A percentile compares a stretch with the other conserved stretches of the same genome.
Conservation (phyloP, 2,329 filamentous ascomycete genomes). For the Dryadomyces sulphureus region DNA sequence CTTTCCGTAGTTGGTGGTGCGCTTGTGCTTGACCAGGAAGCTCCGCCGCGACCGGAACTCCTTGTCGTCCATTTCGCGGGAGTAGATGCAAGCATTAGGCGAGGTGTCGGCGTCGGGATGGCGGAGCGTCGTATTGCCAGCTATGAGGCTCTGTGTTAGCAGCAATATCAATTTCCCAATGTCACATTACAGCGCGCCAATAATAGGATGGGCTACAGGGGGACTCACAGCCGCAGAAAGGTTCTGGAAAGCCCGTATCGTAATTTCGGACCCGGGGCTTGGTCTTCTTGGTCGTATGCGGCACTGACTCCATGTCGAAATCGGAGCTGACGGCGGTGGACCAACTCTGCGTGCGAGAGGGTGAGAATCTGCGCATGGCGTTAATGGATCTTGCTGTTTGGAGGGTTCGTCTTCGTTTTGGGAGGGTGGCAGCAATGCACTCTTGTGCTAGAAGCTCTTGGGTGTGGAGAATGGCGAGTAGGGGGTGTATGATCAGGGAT, state of each 20-base stretch:
- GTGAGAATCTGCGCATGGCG: constrained; percentile 9
- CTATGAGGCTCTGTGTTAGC: constrained; percentile 11
- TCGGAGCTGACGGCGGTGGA: constrained; percentile 7
- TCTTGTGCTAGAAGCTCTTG: not conserved
- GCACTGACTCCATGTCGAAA: constrained; percentile 3
- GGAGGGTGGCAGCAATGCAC: not conserved
- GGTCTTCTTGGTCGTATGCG: not conserved
- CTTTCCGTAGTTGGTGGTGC: constrained; percentile 30
- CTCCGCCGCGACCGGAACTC: constrained; percentile 28
- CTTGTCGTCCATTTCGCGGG: constrained; percentile 33
- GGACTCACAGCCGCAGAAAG: constrained; percentile 30
- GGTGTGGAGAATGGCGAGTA: not conserved
- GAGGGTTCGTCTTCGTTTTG: not conserved
- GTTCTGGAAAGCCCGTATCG: constrained; percentile 37
- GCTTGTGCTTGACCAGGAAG: constrained; percentile 31
- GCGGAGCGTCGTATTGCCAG: constrained; percentile 43
- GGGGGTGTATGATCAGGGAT: not conserved
- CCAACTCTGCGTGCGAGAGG: constrained; percentile 10
- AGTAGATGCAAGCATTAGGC: constrained; percentile 39
- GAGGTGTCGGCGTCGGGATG: constrained; percentile 47
- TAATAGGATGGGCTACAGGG: not conserved
- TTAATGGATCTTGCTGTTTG: constrained; percentile 1
- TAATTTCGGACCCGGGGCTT: constrained; percentile 4
- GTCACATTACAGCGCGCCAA: too few species aligned
- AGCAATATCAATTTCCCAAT: too few species aligned